Evolutionary conservation across 2,329 filamentous ascomycete genomes (phyloP), one percentile per base, ranked within the genome.

Genomic region (Colletotrichum chlorophyti): DNA sequence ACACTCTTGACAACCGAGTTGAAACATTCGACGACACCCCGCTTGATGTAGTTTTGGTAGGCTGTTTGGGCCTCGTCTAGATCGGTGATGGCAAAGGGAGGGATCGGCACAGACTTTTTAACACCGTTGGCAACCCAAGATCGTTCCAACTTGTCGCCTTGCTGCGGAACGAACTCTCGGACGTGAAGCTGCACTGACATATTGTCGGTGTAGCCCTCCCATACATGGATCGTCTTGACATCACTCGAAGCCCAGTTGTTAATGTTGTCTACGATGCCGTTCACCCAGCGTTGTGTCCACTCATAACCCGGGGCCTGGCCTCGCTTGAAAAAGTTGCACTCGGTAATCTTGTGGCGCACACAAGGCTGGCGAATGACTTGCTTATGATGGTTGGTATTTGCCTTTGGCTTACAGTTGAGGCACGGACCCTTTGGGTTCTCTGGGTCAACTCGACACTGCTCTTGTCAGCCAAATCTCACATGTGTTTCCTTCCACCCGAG

Each of bases 241-340:
- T 84, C 80, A 4, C 71, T 61, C 2, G 81, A 81, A 6, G 77
- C 81, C 84, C 84, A 87, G 49, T 76, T 77, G 27, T 79, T 78
- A 51, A 87, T 84, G 24, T 84, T 79, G 43, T 84, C 81, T 10
- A 80, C 74, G 37, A 81, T 79, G 34, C 58, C 53, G 60, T 79
- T 82, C 61, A 76, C 77, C 84, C 84, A 87, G 35, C 84, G 77
- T 19, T 75, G 75, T 2, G 83, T 86, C 84, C 84, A 87, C 64
- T 86, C 82, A 58, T 78, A 78, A 1, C 83, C 83, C 45, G 82
- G 79, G 21, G 86, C 83, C 62, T 83, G 81, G 6, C 82, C 82
- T 0, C 82, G 79, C 65, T 86, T 86, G 68, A 82, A 85, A 8
- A 87, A 74, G 46, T 76, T 77, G 45, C 86, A 75, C 50, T 86